Conservation (phyloP, 768 basidiomycete species). For the Suillus subalutaceus region DNA sequence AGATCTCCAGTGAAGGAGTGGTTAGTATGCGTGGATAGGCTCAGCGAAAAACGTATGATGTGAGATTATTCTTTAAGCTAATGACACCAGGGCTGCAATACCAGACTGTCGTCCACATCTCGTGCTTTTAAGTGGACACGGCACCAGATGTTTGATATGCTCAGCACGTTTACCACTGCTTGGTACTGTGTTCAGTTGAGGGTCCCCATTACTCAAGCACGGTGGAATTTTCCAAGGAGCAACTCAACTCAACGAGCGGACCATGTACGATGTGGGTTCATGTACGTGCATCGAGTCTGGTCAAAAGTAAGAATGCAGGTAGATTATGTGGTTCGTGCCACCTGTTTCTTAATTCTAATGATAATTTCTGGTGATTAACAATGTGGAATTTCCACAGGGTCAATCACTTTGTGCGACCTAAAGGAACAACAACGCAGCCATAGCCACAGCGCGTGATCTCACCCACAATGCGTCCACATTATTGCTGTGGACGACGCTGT, state of each 20-base stretch:
- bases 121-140: background rate
- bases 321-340: background rate
- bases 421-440: background rate
- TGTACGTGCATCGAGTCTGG: background rate
- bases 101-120: background rate
- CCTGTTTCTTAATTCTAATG: background rate
- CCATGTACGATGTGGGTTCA: background rate
- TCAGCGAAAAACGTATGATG: background rate
- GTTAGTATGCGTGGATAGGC: background rate
- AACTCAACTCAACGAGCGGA: background rate
- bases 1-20: background rate
- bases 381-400: background rate
- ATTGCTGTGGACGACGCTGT: background rate
- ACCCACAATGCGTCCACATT: background rate
- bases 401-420: background rate
- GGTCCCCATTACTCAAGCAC: background rate
- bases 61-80: background rate
- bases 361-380: background rate
- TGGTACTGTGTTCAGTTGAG: background rate
- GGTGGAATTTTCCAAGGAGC: background rate
- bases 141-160: background rate
- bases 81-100: background rate
- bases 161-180: background rate
- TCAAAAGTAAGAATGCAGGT: background rate
- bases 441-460: slow-evolving; percentile 12